Conservation (phyloP, 495 filamentous ascomycete species). For the Talaromyces proteolyticus region DNA sequence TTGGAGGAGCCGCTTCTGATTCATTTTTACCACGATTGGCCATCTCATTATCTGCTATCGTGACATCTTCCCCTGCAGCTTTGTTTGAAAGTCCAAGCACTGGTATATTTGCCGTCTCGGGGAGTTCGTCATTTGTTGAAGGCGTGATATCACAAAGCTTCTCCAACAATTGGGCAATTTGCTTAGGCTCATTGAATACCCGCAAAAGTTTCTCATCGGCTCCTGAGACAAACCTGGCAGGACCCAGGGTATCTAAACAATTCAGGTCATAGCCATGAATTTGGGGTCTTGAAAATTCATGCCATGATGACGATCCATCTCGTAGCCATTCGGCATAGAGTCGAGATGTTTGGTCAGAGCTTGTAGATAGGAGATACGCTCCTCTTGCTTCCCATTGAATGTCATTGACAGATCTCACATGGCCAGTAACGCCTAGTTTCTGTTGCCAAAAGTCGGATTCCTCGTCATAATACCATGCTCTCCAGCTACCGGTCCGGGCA, state of each 20-base stretch:
- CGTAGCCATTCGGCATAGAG: constrained; percentile 80
- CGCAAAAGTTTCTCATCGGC: constrained; percentile 96
- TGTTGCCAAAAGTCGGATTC: constrained; percentile 66
- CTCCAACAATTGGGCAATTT: constrained; percentile 67
- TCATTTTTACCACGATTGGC: constrained; percentile 21
- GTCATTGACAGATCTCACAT: constrained; percentile 71
- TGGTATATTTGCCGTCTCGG: constrained; percentile 87
- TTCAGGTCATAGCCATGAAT: constrained; percentile 99
- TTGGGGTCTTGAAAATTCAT: constrained; percentile 92
- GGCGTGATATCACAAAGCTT: constrained; percentile 57
- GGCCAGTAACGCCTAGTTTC: constrained; percentile 72
- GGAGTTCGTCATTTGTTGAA: constrained; percentile 43
- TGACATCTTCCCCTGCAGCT: constrained; percentile 55
- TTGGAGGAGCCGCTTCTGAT: constrained; percentile 14
- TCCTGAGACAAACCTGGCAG: constrained; percentile 79
- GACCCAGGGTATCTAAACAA: constrained; percentile 71
- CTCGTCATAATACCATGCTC: constrained; percentile 61
- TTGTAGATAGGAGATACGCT: constrained; percentile 79
- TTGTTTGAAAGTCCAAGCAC: constrained; percentile 97
- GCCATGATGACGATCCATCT: constrained; percentile 59
- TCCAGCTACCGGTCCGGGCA: constrained; percentile 90
- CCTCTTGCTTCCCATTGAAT: constrained; percentile 81
- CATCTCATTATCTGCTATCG: constrained; percentile 44
- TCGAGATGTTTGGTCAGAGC: constrained; percentile 91
- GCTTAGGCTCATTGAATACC: constrained; percentile 87